Evolutionary conservation across 768 basidiomycete species (phyloP).

Genomic region (Butyriboletus loyo): DNA sequence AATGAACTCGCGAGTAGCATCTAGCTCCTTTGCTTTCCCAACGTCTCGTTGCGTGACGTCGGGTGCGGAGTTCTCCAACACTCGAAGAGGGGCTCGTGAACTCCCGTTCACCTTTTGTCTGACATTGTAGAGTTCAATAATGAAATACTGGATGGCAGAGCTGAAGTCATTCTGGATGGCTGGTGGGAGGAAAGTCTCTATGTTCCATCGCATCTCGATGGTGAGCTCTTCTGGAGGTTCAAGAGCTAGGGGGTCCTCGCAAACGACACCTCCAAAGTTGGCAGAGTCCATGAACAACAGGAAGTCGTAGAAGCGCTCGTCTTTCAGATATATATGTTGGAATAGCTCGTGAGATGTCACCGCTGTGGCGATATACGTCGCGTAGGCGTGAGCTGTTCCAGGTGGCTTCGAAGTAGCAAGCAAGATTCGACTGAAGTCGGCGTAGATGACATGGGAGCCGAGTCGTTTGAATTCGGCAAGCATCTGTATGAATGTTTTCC

Average conservation of each 20-base stretch:
- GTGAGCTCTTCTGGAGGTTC: constrained; percentile 67
- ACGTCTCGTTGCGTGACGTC: constrained; percentile 65
- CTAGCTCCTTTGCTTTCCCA: constrained; percentile 66
- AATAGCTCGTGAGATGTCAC: constrained; percentile 95
- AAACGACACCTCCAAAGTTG: constrained; percentile 88
- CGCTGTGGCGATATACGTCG: constrained; percentile 90
- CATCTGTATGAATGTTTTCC: constrained; percentile 95
- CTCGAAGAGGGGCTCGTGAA: constrained; percentile 67
- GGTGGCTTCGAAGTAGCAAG: constrained; percentile 95
- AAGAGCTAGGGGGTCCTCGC: constrained; percentile 68
- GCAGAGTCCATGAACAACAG: constrained; percentile 94
- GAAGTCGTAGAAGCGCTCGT: constrained; percentile 90
- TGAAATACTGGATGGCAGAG: constrained; percentile 71
- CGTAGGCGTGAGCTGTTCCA: constrained; percentile 92
- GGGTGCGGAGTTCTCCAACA: constrained; percentile 62
- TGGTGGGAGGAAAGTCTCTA: constrained; percentile 81
- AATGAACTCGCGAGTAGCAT: constrained; percentile 72
- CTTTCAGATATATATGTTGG: constrained; percentile 84
- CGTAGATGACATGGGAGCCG: constrained; percentile 90
- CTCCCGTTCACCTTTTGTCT: constrained; percentile 59
- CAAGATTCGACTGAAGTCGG: constrained; percentile 87
- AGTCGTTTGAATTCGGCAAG: constrained; percentile 95
- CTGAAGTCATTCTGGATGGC: constrained; percentile 78
- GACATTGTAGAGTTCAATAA: constrained; percentile 78
- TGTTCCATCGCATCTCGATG: constrained; percentile 90